phyloP scores from a whole-genome alignment of 345 rosid species.

The Brassica nigra region DNA sequence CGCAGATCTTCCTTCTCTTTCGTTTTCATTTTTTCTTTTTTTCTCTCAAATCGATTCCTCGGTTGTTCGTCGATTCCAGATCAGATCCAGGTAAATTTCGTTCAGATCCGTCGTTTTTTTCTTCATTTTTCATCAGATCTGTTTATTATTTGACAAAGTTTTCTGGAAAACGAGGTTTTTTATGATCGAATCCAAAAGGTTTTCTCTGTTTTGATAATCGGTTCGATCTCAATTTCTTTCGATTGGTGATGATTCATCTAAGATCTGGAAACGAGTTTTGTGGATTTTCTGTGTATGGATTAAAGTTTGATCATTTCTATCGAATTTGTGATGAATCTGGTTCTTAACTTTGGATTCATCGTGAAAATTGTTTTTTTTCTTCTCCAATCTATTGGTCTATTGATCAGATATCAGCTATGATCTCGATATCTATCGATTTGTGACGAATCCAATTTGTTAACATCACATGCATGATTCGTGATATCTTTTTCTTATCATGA shows the following conservation, averaged over 20 bases:
- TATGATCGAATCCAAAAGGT: background rate
- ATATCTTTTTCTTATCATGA: background rate
- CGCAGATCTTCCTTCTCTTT: background rate
- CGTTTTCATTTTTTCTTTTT: background rate
- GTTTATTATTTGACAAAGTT: background rate
- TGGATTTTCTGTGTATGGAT: background rate
- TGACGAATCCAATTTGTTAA: background rate
- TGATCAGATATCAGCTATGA: background rate
- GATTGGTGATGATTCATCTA: background rate
- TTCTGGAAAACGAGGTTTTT: background rate
- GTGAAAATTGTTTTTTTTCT: background rate
- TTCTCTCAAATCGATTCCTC: background rate
- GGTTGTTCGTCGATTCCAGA: conserved; percentile 3
- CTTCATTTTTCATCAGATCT: conserved; percentile 6
- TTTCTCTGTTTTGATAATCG: background rate
- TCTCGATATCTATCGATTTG: background rate
- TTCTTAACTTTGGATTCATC: background rate
- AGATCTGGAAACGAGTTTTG: background rate
- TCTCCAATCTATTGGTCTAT: background rate
- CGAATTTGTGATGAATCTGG: background rate
- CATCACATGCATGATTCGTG: background rate
- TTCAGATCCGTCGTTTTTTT: background rate
- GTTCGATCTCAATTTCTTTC: background rate
- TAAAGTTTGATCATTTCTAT: background rate
- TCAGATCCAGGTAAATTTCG: conserved; percentile 28